Evolutionary conservation across 768 basidiomycete genomes (phyloP).

Genomic region (Mycena venus): DNA sequence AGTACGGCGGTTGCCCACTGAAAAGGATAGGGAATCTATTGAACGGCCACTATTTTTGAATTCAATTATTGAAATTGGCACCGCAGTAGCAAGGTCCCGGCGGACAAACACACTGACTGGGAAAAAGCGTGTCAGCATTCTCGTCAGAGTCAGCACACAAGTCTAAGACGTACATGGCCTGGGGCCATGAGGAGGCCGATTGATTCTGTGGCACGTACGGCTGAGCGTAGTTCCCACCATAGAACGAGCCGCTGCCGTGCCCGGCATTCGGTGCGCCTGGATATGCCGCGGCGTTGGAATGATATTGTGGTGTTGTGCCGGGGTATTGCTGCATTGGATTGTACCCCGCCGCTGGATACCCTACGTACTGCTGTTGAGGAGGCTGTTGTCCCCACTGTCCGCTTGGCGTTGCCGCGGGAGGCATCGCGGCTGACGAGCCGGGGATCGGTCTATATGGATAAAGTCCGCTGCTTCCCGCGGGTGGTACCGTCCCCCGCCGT

Average conservation of each 20-base stretch:
- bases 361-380: background rate
- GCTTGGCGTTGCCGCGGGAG: background rate
- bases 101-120: background rate
- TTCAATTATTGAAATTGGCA: background rate
- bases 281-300: background rate
- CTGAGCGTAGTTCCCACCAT: background rate
- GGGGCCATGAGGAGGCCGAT: background rate
- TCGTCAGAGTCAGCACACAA: background rate
- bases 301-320: background rate
- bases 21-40: too few relatives aligned
- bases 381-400: background rate
- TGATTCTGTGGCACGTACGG: background rate
- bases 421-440: background rate
- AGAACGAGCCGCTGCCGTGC: background rate
- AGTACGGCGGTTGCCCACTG: too few relatives aligned
- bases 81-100: background rate
- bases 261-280: background rate
- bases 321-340: background rate
- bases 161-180: background rate
- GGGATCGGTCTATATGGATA: background rate
- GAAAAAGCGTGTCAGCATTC: background rate
- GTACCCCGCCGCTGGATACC: background rate
- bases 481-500: background rate
- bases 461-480: background rate
- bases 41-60: background rate